Conservation (phyloP, 2,329 filamentous ascomycete species). For the Botrytis hyacinthi region DNA sequence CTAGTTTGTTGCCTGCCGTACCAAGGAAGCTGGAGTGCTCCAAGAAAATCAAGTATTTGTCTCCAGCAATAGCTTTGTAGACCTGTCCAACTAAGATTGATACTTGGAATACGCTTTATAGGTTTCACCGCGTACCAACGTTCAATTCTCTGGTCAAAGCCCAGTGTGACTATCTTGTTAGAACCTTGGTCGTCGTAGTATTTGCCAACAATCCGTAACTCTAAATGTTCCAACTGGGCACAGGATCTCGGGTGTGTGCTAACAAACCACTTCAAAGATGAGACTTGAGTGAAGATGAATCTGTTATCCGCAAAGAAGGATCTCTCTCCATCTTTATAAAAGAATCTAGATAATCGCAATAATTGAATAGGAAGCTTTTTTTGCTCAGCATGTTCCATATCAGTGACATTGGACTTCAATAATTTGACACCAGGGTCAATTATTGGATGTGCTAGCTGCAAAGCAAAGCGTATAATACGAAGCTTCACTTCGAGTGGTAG, state of each 20-base stretch:
- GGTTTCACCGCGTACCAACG: neutral
- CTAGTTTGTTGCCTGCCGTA: neutral
- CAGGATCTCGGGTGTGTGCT: neutral
- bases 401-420: neutral
- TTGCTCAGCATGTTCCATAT: conserved; percentile 2
- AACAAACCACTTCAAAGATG: neutral
- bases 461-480: neutral
- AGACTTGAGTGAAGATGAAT: conserved; percentile 1
- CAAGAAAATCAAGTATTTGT: neutral
- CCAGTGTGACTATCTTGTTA: neutral
- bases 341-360: neutral
- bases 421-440: neutral
- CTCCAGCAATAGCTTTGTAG: conserved; percentile 14
- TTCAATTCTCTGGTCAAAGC: neutral
- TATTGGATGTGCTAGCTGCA: neutral
- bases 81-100: neutral
- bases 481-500: neutral
- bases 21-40: neutral
- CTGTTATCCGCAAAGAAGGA: neutral
- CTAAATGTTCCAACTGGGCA: neutral
- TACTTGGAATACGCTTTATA: neutral
- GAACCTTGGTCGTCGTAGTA: neutral
- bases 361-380: neutral
- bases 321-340: neutral
- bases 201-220: neutral